These are phyloP conservation scores for Solanum stenotomum DNA, from an alignment of 257 asterid species.

Conservation along the genomic window DNA sequence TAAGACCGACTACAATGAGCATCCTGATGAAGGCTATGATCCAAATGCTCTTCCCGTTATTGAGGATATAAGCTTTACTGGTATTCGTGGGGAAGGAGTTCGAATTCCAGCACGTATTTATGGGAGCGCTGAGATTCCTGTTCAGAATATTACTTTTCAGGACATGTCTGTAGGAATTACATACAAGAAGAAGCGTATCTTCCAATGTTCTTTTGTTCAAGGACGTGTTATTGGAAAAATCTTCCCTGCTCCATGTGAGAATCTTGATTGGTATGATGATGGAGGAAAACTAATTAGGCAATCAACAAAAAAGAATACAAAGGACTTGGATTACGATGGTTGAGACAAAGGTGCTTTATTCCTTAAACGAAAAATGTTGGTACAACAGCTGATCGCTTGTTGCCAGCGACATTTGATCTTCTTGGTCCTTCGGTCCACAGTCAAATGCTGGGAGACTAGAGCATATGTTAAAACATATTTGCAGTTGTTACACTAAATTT, in stretches of 20 bases:
- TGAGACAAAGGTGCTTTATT: not conserved
- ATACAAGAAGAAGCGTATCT: slow-evolving; percentile 79
- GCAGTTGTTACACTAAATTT: not conserved
- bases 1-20: slow-evolving; percentile 87
- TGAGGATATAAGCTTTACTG: slow-evolving; percentile 50
- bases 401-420: not conserved
- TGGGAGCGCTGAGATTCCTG: slow-evolving; percentile 74
- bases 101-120: slow-evolving; percentile 88
- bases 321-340: slow-evolving; percentile 32
- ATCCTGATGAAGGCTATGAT: slow-evolving; percentile 68
- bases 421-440: not conserved
- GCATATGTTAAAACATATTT: not conserved
- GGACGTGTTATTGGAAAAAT: slow-evolving; percentile 78
- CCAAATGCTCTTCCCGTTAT: slow-evolving; percentile 70
- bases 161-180: slow-evolving; percentile 76
- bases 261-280: slow-evolving; percentile 72
- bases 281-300: slow-evolving; percentile 42
- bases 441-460: not conserved
- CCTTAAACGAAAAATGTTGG: not conserved
- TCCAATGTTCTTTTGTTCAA: slow-evolving; percentile 78
- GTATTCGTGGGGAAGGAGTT: slow-evolving; percentile 69
- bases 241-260: slow-evolving; percentile 72
- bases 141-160: slow-evolving; percentile 51
- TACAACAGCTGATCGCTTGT: not conserved
- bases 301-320: slow-evolving; percentile 21